Conservation (phyloP, 2,329 filamentous ascomycete species). For the Scorias spongiosa region DNA sequence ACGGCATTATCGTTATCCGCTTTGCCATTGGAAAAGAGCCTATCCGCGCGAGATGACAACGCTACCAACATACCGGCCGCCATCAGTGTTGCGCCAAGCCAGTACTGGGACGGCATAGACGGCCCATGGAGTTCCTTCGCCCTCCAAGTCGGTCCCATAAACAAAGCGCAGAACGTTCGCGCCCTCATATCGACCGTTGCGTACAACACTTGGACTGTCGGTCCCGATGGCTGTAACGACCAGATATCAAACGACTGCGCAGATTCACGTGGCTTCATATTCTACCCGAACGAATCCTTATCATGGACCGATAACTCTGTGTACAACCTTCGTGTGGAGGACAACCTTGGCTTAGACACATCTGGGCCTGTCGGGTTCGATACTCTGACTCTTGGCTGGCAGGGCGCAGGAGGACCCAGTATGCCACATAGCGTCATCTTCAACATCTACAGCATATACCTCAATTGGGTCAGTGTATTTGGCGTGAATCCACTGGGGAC, state of each 20-base stretch:
- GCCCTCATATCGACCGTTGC: slow-evolving; percentile 18
- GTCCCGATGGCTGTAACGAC: slow-evolving; percentile 14
- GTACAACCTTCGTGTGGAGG: slow-evolving; percentile 44
- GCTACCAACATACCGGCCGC: slow-evolving; percentile 14
- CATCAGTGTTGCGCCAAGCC: slow-evolving; percentile 19
- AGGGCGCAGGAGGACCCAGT: slow-evolving; percentile 14
- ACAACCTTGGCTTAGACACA: slow-evolving; percentile 33
- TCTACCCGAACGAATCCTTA: slow-evolving; percentile 37
- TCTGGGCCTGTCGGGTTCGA: slow-evolving; percentile 19
- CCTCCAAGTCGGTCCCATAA: slow-evolving; percentile 17
- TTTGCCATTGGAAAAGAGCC: background rate
- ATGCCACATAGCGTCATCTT: slow-evolving; percentile 17
- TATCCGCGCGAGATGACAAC: background rate
- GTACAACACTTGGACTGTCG: slow-evolving; percentile 16
- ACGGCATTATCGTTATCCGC: background rate
- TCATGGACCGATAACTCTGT: slow-evolving; percentile 46
- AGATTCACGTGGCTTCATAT: slow-evolving; percentile 23
- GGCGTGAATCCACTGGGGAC: slow-evolving; percentile 21
- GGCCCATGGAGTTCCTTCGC: slow-evolving; percentile 23
- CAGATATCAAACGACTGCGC: slow-evolving; percentile 15
- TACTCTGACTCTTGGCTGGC: slow-evolving; percentile 20
- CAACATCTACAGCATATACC: slow-evolving; percentile 10
- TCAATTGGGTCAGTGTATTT: slow-evolving; percentile 18
- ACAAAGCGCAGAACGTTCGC: slow-evolving; percentile 18
- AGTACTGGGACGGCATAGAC: slow-evolving; percentile 24